phyloP scores from a whole-genome alignment of 2,329 filamentous ascomycete species.

The Aspergillus ochraceoroseus region DNA sequence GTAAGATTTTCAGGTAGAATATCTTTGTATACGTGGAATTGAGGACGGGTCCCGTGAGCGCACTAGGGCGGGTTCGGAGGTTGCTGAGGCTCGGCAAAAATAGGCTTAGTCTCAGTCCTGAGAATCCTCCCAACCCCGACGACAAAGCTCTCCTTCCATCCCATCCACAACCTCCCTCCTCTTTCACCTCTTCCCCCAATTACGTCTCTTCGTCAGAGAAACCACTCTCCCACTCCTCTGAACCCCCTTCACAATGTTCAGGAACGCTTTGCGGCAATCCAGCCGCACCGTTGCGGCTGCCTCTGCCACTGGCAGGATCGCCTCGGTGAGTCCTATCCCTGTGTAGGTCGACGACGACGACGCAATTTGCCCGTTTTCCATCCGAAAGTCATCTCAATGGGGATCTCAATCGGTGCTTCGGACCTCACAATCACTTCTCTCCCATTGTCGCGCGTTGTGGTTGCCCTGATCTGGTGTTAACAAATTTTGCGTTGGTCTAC shows the following conservation, averaged over 20 bases:
- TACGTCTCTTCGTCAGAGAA: constrained; percentile 41
- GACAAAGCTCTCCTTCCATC: constrained; percentile 42
- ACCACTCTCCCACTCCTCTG: constrained; percentile 43
- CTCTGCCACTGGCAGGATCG: constrained; percentile 85
- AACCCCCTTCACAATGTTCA: constrained; percentile 71
- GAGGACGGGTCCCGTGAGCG: constrained; percentile 23
- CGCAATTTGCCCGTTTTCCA: constrained; percentile 30
- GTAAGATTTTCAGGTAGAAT: too few relatives aligned
- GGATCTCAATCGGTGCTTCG: constrained; percentile 24
- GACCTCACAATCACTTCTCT: constrained; percentile 23
- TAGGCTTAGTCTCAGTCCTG: constrained; percentile 39
- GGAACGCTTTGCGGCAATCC: constrained; percentile 96
- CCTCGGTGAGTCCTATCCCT: constrained; percentile 74
- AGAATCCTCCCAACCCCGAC: constrained; percentile 40
- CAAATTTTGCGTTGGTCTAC: constrained; percentile 40
- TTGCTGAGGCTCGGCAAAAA: constrained; percentile 36
- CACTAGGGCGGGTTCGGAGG: constrained; percentile 41
- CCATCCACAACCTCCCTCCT: constrained; percentile 43
- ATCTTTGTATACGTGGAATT: neutral
- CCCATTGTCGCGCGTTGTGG: constrained; percentile 22
- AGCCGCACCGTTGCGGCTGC: constrained; percentile 90
- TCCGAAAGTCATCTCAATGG: constrained; percentile 34
- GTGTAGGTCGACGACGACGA: constrained; percentile 35
- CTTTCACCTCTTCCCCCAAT: constrained; percentile 39
- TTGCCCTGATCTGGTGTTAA: constrained; percentile 48